A percentile compares a stretch with the other conserved stretches of the same genome.
Conservation (phyloP, 495 filamentous ascomycete species). For the Aspergillus saccharolyticus region DNA sequence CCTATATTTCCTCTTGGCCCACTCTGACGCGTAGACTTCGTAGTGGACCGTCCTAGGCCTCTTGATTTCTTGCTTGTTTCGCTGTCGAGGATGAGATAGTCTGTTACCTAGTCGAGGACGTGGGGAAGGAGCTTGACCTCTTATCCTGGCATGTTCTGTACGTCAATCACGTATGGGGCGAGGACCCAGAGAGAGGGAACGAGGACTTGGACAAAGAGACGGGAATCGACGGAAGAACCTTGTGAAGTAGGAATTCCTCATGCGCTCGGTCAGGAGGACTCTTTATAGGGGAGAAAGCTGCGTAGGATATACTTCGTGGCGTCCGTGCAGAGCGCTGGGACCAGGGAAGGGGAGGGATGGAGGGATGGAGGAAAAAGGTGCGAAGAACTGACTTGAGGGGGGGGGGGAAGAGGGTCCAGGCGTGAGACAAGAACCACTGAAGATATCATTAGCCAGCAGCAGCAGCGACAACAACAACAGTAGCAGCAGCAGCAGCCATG, state of each 20-base stretch:
- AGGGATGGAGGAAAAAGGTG: background rate
- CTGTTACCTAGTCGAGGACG: background rate
- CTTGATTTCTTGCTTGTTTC: background rate
- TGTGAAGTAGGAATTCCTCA: background rate
- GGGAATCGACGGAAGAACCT: background rate
- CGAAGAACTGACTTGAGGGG: background rate
- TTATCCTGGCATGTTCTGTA: background rate
- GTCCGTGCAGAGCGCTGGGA: background rate
- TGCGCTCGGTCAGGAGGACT: background rate
- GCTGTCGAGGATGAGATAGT: background rate
- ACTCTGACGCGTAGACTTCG: conserved; percentile 3
- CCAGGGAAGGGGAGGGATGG: background rate
- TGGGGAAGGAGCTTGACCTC: background rate
- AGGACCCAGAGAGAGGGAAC: too few relatives aligned
- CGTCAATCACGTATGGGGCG: too few relatives aligned
- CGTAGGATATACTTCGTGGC: background rate
- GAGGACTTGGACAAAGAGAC: too few relatives aligned
- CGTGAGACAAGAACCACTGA: background rate
- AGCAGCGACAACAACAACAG: too few relatives aligned
- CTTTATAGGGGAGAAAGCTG: background rate
- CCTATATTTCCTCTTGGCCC: background rate
- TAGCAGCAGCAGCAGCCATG: too few relatives aligned
- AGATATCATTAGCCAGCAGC: conserved; percentile 4
- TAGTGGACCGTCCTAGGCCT: background rate
- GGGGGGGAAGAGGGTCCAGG: background rate